Percentiles rank a stretch among this genome's conserved stretches.
phyloP scores from a whole-genome alignment of 2,329 filamentous ascomycete species.

The Aspergillus awamori region DNA sequence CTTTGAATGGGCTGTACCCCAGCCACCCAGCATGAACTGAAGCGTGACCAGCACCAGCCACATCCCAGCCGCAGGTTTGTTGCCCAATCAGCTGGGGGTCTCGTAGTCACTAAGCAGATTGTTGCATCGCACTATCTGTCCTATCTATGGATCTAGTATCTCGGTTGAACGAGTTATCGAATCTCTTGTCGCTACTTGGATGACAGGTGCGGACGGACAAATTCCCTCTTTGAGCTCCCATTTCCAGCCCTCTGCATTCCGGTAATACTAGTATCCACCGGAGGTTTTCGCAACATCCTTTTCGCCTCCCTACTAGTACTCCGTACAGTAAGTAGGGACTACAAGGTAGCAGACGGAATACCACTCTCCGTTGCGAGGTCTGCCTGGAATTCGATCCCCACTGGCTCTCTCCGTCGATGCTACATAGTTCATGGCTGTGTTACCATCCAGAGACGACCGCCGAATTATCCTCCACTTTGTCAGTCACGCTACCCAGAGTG shows the following conservation, averaged over 20 bases:
- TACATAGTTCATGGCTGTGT: constrained; percentile 22
- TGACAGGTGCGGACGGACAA: too few species aligned
- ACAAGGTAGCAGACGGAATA: background rate
- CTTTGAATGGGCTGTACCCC: background rate
- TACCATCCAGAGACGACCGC: constrained; percentile 56
- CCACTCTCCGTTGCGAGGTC: too few species aligned
- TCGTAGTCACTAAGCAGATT: background rate
- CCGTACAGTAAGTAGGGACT: background rate
- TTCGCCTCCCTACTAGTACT: background rate
- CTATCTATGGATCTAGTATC: too few species aligned
- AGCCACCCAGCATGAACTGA: background rate
- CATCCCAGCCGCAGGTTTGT: background rate
- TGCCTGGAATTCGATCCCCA: background rate
- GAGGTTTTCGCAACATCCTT: too few species aligned
- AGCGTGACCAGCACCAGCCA: constrained; percentile 1
- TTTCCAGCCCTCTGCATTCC: too few species aligned
- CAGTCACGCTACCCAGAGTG: constrained; percentile 33
- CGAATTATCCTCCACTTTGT: constrained; percentile 83
- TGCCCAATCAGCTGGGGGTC: background rate
- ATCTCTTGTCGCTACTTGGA: too few species aligned
- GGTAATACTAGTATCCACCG: too few species aligned
- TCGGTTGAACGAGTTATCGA: too few species aligned
- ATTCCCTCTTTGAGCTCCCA: too few species aligned
- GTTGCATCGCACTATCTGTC: background rate
- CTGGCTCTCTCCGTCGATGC: background rate